These are phyloP conservation scores for Wallacemonas sp. DNA, from an alignment of 208 protist genomes.

Conservation along the genomic window DNA sequence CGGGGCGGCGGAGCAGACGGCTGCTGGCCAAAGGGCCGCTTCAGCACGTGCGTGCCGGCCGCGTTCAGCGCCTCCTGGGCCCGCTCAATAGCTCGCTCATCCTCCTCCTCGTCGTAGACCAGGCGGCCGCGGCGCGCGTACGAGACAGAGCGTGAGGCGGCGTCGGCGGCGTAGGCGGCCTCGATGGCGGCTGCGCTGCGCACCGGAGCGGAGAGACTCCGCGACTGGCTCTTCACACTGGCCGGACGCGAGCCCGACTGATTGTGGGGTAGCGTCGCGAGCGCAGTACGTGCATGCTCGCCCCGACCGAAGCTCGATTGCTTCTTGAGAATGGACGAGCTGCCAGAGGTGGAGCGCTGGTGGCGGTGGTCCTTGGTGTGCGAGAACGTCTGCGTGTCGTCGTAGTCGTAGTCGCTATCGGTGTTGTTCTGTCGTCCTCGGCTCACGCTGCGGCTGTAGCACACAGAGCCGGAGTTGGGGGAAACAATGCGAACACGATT, in stretches of 20 bases:
- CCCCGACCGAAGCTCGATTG: constrained; percentile 4
- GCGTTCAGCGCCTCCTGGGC: constrained; percentile 31
- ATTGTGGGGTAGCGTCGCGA: constrained; percentile 2
- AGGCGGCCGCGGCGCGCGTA: not conserved
- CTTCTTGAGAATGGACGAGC: constrained; percentile 13
- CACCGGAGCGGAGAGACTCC: not conserved
- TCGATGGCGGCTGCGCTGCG: not conserved
- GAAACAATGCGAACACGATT: constrained; percentile 25
- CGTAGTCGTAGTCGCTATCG: not conserved
- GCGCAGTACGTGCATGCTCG: not conserved
- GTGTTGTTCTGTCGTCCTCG: not conserved
- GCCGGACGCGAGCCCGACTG: not conserved
- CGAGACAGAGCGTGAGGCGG: not conserved
- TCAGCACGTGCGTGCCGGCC: constrained; percentile 21
- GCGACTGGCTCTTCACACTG: constrained; percentile 7
- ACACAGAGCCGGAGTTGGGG: constrained; percentile 41
- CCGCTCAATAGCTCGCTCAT: constrained; percentile 28
- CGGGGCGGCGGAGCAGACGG: not conserved
- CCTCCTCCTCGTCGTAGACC: constrained; percentile 11
- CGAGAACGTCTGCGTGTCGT: not conserved
- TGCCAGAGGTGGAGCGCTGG: not conserved
- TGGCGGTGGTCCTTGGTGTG: not conserved
- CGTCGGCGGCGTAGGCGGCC: not conserved
- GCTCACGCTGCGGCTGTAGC: constrained; percentile 10
- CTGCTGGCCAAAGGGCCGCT: constrained; percentile 21